Percentiles rank a stretch among this genome's conserved stretches.
Conservation (phyloP, 1,139 yeast species). For the Hyphopichia burtonii region DNA sequence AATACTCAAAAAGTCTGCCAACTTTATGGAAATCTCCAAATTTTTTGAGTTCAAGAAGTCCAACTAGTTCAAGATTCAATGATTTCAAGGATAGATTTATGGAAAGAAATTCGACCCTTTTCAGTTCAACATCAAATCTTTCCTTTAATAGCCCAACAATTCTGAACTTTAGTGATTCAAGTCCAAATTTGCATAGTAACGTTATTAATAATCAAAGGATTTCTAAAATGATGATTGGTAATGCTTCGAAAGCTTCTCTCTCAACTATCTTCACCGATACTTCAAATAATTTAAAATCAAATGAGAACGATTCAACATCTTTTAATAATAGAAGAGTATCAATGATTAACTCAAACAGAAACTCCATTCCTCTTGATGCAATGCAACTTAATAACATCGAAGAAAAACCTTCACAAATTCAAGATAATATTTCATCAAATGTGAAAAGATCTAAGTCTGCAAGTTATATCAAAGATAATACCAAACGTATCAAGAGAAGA, state of each 20-base stretch:
- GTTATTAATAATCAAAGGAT: background rate
- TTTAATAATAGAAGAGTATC: constrained; percentile 8
- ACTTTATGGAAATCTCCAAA: constrained; percentile 4
- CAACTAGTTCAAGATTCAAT: constrained; percentile 2
- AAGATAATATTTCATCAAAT: background rate
- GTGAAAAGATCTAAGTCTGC: constrained; percentile 29
- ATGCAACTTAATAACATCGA: background rate
- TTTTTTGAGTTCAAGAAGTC: background rate
- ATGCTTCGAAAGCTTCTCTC: constrained; percentile 7
- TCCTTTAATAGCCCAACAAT: background rate
- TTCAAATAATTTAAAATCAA: constrained; percentile 2
- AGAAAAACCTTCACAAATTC: background rate
- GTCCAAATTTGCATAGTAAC: background rate
- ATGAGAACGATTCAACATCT: background rate
- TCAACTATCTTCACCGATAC: constrained; percentile 7
- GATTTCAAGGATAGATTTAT: constrained; percentile 4
- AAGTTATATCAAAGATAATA: constrained; percentile 14
- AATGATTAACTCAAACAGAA: constrained; percentile 8
- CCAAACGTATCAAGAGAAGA: constrained; percentile 11
- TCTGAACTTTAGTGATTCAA: background rate
- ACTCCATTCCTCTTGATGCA: background rate
- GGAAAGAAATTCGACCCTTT: background rate
- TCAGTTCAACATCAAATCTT: constrained; percentile 2
- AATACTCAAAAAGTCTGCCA: constrained; percentile 10
- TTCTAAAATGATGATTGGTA: background rate